Conservation (phyloP, 2,329 filamentous ascomycete genomes). For the Arthroderma sp. region DNA sequence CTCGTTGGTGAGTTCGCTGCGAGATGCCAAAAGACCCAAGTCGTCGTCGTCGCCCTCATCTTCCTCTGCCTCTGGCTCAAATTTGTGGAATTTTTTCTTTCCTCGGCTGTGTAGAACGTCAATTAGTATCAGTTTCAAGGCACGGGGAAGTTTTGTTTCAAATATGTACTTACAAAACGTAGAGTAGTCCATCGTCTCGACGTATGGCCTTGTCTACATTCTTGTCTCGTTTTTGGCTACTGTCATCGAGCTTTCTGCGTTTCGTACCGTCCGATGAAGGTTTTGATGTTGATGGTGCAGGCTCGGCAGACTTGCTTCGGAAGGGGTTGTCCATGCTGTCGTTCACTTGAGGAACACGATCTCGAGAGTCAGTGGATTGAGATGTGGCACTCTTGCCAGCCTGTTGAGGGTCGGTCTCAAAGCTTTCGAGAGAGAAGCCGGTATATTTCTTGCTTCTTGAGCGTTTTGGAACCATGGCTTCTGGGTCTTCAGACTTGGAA, state of each 20-base stretch:
- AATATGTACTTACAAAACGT: slow-evolving; percentile 49
- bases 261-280: slow-evolving; percentile 22
- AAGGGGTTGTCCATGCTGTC: slow-evolving; percentile 46
- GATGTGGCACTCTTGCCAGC: slow-evolving; percentile 35
- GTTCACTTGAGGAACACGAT: slow-evolving; percentile 45
- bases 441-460: slow-evolving; percentile 30
- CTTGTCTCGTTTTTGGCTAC: slow-evolving; percentile 21
- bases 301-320: slow-evolving; percentile 27
- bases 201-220: slow-evolving; percentile 41
- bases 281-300: slow-evolving; percentile 1
- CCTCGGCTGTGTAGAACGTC: slow-evolving; percentile 39
- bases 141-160: slow-evolving; percentile 1
- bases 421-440: slow-evolving; percentile 36
- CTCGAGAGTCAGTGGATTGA: slow-evolving; percentile 53
- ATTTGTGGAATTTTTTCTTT: slow-evolving; percentile 49
- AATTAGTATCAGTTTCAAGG: slow-evolving; percentile 19
- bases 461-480: slow-evolving; percentile 40
- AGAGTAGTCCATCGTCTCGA: slow-evolving; percentile 48
- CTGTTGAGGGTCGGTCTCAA: slow-evolving; percentile 24
- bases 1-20: slow-evolving; percentile 28
- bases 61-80: slow-evolving; percentile 33
- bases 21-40: slow-evolving; percentile 31
- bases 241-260: slow-evolving; percentile 27
- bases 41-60: slow-evolving; percentile 33
- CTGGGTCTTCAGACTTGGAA: slow-evolving; percentile 28